These are phyloP conservation scores for Nannizzia gypsea DNA, from an alignment of 2,329 filamentous ascomycete species.

Conservation along the genomic window DNA sequence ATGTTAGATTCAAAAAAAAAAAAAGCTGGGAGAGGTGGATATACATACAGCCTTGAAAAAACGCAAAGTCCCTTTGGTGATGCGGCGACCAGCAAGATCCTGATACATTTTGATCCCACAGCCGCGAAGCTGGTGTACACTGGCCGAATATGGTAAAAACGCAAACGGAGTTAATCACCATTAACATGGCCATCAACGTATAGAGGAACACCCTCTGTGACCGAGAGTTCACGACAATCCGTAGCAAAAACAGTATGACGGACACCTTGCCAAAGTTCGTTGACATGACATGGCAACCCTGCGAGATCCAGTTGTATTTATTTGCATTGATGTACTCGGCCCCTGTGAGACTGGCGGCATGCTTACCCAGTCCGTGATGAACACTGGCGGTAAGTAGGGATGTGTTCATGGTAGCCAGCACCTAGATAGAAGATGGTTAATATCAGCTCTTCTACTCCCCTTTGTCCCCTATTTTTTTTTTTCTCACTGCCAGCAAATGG, in stretches of 20 bases:
- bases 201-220: constrained; percentile 7
- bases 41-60: constrained; percentile 10
- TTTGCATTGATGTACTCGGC: constrained; percentile 9
- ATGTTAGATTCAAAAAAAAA: background rate
- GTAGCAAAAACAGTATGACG: constrained; percentile 11
- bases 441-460: background rate
- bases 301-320: constrained; percentile 13
- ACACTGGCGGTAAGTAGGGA: constrained; percentile 8
- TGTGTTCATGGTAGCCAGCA: constrained; percentile 3
- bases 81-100: constrained; percentile 10
- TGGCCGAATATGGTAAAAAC: constrained; percentile 10
- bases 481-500: background rate
- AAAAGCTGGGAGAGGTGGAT: background rate
- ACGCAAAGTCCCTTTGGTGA: constrained; percentile 9
- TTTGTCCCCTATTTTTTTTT: background rate
- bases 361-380: constrained; percentile 9
- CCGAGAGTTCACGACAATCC: constrained; percentile 9
- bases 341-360: constrained; percentile 7
- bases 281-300: constrained; percentile 11
- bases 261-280: constrained; percentile 14
- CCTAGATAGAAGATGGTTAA: constrained; percentile 4
- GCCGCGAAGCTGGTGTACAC: constrained; percentile 6
- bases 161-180: constrained; percentile 8
- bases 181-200: constrained; percentile 8
- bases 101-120: constrained; percentile 6